Conservation (phyloP, 192 early-diverging fungal genomes). For the Rhizoclosmatium globosum region DNA sequence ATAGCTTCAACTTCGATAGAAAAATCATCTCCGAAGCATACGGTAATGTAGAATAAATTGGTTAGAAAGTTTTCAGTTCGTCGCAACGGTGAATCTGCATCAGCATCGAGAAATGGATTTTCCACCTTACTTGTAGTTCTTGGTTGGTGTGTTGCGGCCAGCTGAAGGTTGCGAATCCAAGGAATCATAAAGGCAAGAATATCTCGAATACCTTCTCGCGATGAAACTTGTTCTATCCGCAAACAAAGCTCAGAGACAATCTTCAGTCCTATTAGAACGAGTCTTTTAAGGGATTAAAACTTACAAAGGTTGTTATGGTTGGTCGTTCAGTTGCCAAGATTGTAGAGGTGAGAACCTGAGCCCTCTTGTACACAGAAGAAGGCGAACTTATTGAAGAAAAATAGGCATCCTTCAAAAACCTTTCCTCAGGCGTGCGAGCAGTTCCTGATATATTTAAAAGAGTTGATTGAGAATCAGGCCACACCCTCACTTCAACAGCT, state of each 20-base stretch:
- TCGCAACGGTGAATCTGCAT: not conserved
- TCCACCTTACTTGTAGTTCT: not conserved
- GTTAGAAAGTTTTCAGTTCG: conserved; percentile 64
- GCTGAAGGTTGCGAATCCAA: conserved; percentile 82
- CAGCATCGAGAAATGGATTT: conserved; percentile 34
- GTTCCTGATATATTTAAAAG: not conserved
- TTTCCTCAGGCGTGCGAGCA: not conserved
- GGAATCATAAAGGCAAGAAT: conserved; percentile 79
- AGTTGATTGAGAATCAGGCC: not conserved
- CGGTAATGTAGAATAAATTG: conserved; percentile 84
- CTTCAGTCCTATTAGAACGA: conserved; percentile 27
- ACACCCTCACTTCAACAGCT: conserved; percentile 68
- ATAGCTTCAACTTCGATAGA: conserved; percentile 78
- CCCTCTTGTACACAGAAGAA: conserved; percentile 81
- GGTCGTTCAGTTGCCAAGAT: conserved; percentile 70
- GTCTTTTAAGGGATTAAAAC: not conserved
- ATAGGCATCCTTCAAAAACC: conserved; percentile 46
- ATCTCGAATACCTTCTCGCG: conserved; percentile 66
- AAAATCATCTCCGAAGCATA: conserved; percentile 81
- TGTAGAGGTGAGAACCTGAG: conserved; percentile 74
- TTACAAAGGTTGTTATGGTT: conserved; percentile 69
- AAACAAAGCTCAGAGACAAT: conserved; percentile 81
- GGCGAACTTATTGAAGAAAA: conserved; percentile 71
- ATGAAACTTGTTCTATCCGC: conserved; percentile 64
- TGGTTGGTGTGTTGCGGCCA: not conserved